These are phyloP conservation scores for Mucor velutinosus DNA, from an alignment of 371 early-diverging fungal species.

Conservation along the genomic window DNA sequence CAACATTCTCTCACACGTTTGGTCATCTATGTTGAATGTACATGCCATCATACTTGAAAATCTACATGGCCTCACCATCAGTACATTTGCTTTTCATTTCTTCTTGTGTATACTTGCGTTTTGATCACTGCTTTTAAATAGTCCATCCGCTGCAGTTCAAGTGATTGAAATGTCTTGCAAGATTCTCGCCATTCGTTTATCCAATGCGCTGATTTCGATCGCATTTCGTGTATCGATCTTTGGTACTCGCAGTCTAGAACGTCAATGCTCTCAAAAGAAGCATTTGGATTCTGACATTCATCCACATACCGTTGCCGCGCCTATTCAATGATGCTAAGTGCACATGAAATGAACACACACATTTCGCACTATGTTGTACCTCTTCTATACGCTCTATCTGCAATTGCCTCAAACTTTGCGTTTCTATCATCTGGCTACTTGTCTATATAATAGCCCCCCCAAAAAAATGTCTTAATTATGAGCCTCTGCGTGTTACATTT, in stretches of 20 bases:
- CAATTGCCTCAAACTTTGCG: neutral
- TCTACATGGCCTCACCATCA: neutral
- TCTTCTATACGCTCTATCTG: constrained; percentile 6
- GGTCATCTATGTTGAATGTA: neutral
- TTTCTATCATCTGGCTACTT: constrained; percentile 13
- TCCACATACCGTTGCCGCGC: constrained; percentile 3
- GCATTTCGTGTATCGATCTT: constrained; percentile 5
- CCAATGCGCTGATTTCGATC: constrained; percentile 1
- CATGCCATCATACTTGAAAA: constrained; percentile 9
- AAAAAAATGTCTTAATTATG: neutral
- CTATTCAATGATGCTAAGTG: neutral
- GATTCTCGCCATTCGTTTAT: constrained; percentile 13
- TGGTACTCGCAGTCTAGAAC: constrained; percentile 7
- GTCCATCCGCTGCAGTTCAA: constrained; percentile 7
- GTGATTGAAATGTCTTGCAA: constrained; percentile 9
- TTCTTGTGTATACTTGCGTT: neutral
- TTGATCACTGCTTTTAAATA: constrained; percentile 11
- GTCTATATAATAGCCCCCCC: neutral
- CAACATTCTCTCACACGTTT: constrained; percentile 8
- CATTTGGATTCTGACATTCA: constrained; percentile 5
- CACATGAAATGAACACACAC: neutral
- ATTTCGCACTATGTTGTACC: neutral
- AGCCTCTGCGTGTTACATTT: neutral
- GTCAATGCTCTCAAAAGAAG: neutral
- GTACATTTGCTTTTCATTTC: neutral